Evolutionary conservation across 495 filamentous ascomycete genomes (phyloP).

Genomic region (Pseudotulostoma volvatum): DNA sequence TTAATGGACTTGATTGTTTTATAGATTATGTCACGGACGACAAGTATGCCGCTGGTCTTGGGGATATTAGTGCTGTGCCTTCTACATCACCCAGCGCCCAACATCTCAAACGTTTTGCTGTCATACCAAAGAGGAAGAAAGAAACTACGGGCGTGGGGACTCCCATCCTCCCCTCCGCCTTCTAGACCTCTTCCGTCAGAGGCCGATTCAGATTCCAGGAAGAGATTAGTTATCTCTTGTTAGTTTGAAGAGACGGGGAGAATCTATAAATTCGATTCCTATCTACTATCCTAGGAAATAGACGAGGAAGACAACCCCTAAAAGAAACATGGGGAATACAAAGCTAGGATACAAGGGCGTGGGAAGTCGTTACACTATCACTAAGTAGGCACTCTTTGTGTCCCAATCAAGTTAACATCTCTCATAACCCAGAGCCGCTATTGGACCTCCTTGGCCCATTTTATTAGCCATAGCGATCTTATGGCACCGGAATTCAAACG

Average conservation of each 20-base stretch:
- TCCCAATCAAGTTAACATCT: no score
- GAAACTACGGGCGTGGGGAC: not conserved
- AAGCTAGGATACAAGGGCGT: no score
- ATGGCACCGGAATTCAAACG: slow-evolving; percentile 4
- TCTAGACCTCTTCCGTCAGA: no score
- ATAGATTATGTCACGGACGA: slow-evolving; percentile 2
- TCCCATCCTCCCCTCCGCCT: no score
- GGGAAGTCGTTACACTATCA: no score
- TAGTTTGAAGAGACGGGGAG: no score
- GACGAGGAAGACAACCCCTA: no score
- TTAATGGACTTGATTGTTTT: not conserved
- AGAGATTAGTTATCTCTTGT: slow-evolving; percentile 8
- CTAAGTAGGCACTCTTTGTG: no score
- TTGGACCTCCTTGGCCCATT: slow-evolving; percentile 5
- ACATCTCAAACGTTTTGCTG: not conserved
- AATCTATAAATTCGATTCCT: no score
- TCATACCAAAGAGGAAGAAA: not conserved
- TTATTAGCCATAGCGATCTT: slow-evolving; percentile 2
- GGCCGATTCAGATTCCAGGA: not conserved
- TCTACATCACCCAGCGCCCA: not conserved
- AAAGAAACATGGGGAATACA: no score
- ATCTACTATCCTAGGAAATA: no score
- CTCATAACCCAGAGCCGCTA: slow-evolving; percentile 3
- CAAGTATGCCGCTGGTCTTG: not conserved
- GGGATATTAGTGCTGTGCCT: slow-evolving; percentile 1